These are phyloP conservation scores for Harringtonia aguacate DNA, from an alignment of 2,329 filamentous ascomycete species.

Conservation along the genomic window DNA sequence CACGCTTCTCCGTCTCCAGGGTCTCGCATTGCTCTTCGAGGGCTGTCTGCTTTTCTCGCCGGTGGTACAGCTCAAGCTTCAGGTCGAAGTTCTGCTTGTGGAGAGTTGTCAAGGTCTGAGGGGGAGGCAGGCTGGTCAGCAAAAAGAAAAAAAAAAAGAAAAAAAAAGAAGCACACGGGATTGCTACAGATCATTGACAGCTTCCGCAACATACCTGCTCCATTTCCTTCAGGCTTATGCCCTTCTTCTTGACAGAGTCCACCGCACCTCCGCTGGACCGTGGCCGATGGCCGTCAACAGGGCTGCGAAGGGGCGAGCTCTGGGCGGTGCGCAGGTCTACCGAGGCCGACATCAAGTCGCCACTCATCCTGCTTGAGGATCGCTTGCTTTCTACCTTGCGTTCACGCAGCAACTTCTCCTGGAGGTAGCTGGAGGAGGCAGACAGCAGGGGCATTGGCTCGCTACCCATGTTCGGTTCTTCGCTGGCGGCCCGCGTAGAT, in stretches of 20 bases:
- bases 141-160: too few relatives aligned
- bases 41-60: constrained; percentile 49
- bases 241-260: constrained; percentile 35
- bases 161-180: too few relatives aligned
- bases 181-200: too few relatives aligned
- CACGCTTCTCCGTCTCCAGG: constrained; percentile 46
- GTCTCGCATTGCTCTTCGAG: constrained; percentile 37
- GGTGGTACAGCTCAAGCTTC: constrained; percentile 62
- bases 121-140: too few relatives aligned
- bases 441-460: constrained; percentile 28
- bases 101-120: constrained; percentile 52
- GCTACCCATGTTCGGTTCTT: constrained; percentile 23
- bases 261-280: constrained; percentile 27
- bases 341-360: constrained; percentile 26
- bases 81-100: constrained; percentile 71
- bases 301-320: constrained; percentile 27
- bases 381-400: constrained; percentile 38
- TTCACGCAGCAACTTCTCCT: constrained; percentile 43
- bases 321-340: constrained; percentile 26
- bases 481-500: constrained; percentile 15
- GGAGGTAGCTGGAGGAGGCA: constrained; percentile 39
- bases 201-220: constrained; percentile 51
- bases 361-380: constrained; percentile 23
- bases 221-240: constrained; percentile 56
- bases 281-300: constrained; percentile 26